These are phyloP conservation scores for Aspergillus brasiliensis DNA, from an alignment of 2,329 filamentous ascomycete genomes.

Conservation along the genomic window DNA sequence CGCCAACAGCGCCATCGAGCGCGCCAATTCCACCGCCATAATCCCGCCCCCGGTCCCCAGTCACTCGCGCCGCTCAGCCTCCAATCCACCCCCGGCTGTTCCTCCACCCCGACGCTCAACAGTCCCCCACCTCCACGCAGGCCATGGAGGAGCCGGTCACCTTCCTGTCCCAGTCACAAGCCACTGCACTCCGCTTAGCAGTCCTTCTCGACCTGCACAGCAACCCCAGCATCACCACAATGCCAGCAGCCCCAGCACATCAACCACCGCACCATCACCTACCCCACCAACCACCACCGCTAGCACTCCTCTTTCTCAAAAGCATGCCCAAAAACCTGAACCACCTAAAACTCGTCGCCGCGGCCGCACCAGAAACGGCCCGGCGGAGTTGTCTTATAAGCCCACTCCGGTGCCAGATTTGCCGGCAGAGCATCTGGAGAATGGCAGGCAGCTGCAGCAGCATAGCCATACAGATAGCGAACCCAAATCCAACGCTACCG, in stretches of 20 bases:
- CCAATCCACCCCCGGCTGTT: slow-evolving; percentile 43
- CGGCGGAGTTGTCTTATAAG: slow-evolving; percentile 28
- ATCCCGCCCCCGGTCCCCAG: slow-evolving; percentile 27
- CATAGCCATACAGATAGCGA: not conserved
- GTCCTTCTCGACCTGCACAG: slow-evolving; percentile 15
- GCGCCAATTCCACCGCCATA: slow-evolving; percentile 27
- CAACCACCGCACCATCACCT: slow-evolving; percentile 1
- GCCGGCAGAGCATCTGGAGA: slow-evolving; percentile 11
- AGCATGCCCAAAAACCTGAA: slow-evolving; percentile 39
- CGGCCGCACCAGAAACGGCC: slow-evolving; percentile 34
- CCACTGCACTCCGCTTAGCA: slow-evolving; percentile 27
- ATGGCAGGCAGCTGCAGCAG: not conserved
- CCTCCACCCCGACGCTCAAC: slow-evolving; percentile 45
- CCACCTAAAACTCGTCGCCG: slow-evolving; percentile 47
- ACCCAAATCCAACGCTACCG: slow-evolving; percentile 1
- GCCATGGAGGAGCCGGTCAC: not conserved
- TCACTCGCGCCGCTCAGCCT: slow-evolving; percentile 34
- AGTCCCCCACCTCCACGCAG: slow-evolving; percentile 15
- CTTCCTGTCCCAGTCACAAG: slow-evolving; percentile 19
- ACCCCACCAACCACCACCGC: not conserved
- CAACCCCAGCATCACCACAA: slow-evolving; percentile 3
- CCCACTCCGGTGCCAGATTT: slow-evolving; percentile 13
- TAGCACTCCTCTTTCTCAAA: slow-evolving; percentile 3
- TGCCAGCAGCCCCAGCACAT: not conserved
- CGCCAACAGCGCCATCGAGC: slow-evolving; percentile 18